Percentiles rank a stretch among this genome's conserved stretches.
Evolutionary conservation across 2,329 filamentous ascomycete genomes (phyloP).

Genomic region (Hypoxylon sp.): DNA sequence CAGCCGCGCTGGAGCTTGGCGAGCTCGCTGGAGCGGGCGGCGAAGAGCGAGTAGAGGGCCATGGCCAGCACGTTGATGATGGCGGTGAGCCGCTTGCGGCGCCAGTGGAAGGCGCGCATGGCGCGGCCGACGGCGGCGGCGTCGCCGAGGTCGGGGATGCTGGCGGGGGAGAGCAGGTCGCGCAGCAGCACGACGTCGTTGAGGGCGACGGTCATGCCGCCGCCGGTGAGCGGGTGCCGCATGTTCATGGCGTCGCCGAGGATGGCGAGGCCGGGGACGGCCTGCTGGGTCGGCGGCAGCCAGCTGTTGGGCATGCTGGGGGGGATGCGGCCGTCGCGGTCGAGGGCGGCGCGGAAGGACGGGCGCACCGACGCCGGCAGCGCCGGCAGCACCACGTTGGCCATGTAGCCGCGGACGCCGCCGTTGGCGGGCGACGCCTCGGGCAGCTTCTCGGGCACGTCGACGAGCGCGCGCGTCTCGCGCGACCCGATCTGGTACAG

Average conservation of each 20-base stretch:
- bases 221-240: slow-evolving; percentile 97
- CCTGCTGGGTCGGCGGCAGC: slow-evolving; percentile 78
- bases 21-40: slow-evolving; percentile 80
- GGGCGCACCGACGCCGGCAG: slow-evolving; percentile 77
- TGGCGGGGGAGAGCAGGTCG: slow-evolving; percentile 73
- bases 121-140: slow-evolving; percentile 69
- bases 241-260: slow-evolving; percentile 98
- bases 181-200: slow-evolving; percentile 86
- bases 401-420: slow-evolving; percentile 84
- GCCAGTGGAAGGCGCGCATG: slow-evolving; percentile 84
- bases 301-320: slow-evolving; percentile 94
- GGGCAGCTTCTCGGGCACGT: slow-evolving; percentile 80
- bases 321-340: slow-evolving; percentile 74
- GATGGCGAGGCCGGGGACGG: slow-evolving; percentile 75
- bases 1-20: slow-evolving; percentile 86
- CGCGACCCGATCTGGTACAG: slow-evolving; percentile 97
- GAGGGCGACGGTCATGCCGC: slow-evolving; percentile 97
- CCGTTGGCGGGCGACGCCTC: slow-evolving; percentile 77
- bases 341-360: slow-evolving; percentile 77
- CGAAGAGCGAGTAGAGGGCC: slow-evolving; percentile 90
- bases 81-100: slow-evolving; percentile 78
- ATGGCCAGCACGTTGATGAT: slow-evolving; percentile 99
- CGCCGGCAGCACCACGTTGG: slow-evolving; percentile 78
- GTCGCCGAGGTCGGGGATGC: slow-evolving; percentile 74
- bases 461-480: slow-evolving; percentile 89